Evolutionary conservation across 2,329 filamentous ascomycete genomes (phyloP), one percentile per base, ranked within the genome.

Genomic region (Sclerotinia trifoliorum): DNA sequence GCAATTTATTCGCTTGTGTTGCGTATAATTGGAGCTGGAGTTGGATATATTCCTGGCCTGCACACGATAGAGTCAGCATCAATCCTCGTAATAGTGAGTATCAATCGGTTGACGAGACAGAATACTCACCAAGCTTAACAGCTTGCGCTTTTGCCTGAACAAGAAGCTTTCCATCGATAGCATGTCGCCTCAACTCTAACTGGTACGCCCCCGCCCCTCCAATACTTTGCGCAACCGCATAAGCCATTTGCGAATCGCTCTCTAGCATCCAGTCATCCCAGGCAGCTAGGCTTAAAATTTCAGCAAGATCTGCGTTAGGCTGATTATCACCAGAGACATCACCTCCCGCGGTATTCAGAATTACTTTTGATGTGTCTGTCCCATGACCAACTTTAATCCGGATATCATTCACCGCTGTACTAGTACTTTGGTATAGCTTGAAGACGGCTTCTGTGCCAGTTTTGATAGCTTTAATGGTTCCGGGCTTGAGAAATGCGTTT

Each of bases 121-220:
- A 29, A 19, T 39, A 57, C 55, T n/a, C 21, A 57, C 32, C 55
- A 42, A 57, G 19, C n/a, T 57, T 57, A 17, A 57, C 55, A 57
- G 15, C 19, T 32, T 57, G 55, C 11, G 55, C 55, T 57, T 19
- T 57, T 39, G 55, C 55, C 55, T 57, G 55, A 57, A 57, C 55
- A 21, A 57, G 55, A 57, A 57, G 55, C n/a, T 57, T 57, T 26
- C 55, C 55, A 6, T 57, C 32, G 32, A 42, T 57, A n/a, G 55
- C 55, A 24, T 57, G 32, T 57, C 55, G 55, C 39, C 55, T 57
- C 19, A 57, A 42, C 55, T 57, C 55, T 32, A n/a, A 10, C 19
- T 57, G 32, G 21, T 57, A 57, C 32, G 55, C 55, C 11, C 1
- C 35, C 10, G 55, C 55, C 13, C 55, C 55, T n/a, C 21, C 55